A percentile compares a stretch with the other conserved stretches of the same genome.
phyloP scores from a whole-genome alignment of 768 basidiomycete species.

The Coprinellus micaceus region DNA sequence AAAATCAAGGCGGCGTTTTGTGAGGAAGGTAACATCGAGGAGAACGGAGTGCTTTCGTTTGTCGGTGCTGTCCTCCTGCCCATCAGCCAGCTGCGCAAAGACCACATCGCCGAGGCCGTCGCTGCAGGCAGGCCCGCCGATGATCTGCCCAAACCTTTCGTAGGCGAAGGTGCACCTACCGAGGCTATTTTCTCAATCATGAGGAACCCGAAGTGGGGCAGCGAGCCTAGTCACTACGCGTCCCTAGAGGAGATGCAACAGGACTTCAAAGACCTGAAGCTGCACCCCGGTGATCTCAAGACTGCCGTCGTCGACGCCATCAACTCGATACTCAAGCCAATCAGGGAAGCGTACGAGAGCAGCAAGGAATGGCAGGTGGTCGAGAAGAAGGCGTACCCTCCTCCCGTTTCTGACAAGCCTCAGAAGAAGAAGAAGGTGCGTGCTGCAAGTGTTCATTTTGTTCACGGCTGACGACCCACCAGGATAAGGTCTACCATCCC shows the following conservation, averaged over 20 bases:
- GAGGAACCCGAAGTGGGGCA: conserved; percentile 79
- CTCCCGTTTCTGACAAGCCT: conserved; percentile 58
- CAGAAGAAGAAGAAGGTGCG: conserved; percentile 66
- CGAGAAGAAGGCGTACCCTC: conserved; percentile 81
- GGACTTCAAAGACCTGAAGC: conserved; percentile 69
- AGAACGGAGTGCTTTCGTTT: conserved; percentile 88
- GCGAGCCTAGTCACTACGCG: conserved; percentile 65
- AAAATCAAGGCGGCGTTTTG: conserved; percentile 94
- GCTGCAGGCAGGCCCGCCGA: conserved; percentile 34
- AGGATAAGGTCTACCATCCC: conserved; percentile 83
- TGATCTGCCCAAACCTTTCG: conserved; percentile 56
- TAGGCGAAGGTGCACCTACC: conserved; percentile 63
- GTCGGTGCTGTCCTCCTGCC: conserved; percentile 85
- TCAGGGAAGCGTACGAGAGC: conserved; percentile 71
- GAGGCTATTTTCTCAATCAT: conserved; percentile 80
- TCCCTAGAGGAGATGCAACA: conserved; percentile 62
- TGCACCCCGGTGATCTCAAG: conserved; percentile 94
- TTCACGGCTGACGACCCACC: not conserved
- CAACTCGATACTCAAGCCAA: conserved; percentile 70
- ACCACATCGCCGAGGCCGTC: not conserved
- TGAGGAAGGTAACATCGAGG: conserved; percentile 84
- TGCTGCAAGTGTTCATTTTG: not conserved
- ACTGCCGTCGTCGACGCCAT: conserved; percentile 69
- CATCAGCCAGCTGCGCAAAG: conserved; percentile 62
- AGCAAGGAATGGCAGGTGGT: conserved; percentile 78